Percentiles rank a stretch among this genome's conserved stretches.
Evolutionary conservation across 805 yeast genomes (phyloP).

Genomic region (Kregervanrija fluxuum): DNA sequence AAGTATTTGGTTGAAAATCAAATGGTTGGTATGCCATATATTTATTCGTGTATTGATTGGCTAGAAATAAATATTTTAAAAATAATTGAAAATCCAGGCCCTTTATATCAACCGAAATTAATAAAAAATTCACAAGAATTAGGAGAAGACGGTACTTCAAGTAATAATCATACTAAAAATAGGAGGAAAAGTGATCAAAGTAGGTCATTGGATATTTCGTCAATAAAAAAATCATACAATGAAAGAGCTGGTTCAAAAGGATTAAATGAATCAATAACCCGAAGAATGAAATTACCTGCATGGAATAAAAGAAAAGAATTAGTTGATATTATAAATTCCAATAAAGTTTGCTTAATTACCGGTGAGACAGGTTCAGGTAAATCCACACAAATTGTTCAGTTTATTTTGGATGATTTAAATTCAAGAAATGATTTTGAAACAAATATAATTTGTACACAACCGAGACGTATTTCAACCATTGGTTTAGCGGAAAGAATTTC

Average conservation of each 20-base stretch:
- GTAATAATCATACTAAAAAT: not conserved
- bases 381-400: slow-evolving; percentile 91
- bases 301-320: slow-evolving; percentile 62
- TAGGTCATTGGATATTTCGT: slow-evolving; percentile 24
- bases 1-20: slow-evolving; percentile 34
- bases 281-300: slow-evolving; percentile 69
- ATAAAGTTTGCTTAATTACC: slow-evolving; percentile 71
- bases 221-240: slow-evolving; percentile 30
- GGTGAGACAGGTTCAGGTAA: slow-evolving; percentile 99
- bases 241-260: slow-evolving; percentile 8
- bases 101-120: slow-evolving; percentile 35
- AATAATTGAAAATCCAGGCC: slow-evolving; percentile 70
- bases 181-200: slow-evolving; percentile 12
- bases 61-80: slow-evolving; percentile 51
- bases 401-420: slow-evolving; percentile 63
- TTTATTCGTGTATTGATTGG: slow-evolving; percentile 72
- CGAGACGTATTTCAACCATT: slow-evolving; percentile 91
- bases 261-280: slow-evolving; percentile 29
- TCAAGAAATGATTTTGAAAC: slow-evolving; percentile 41
- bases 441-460: slow-evolving; percentile 83
- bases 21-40: slow-evolving; percentile 61
- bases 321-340: slow-evolving; percentile 44
- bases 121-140: not conserved
- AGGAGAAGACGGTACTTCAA: not conserved
- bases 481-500: slow-evolving; percentile 92